Base-by-base conservation (phyloP, 176 grass and related monocot species). In the Rhipidocladum racemiflorum region DNA sequence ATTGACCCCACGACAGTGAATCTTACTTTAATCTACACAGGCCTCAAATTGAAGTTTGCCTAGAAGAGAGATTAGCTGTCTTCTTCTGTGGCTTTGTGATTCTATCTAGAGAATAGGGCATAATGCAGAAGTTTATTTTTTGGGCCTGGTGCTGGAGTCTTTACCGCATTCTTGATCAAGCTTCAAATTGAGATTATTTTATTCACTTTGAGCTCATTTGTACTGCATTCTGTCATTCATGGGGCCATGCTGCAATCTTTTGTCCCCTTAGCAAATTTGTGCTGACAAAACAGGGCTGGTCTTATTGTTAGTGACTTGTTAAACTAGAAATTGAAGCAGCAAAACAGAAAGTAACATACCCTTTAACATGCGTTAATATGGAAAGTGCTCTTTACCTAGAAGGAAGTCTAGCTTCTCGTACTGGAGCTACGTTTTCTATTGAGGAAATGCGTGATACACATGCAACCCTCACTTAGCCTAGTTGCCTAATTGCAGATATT, bases 21-120 rank as follows among this genome's bases (percentile, higher is more conserved):
- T 44, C 71, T 55, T 64, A 54, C 17, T 43, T 50, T 57, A 21
- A 61, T 65, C 27, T 63, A 73, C 4, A 51, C 18, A 36, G 20
- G 56, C 43, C 18, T 64, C 69, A 38, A 82, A 32, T 45, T 32
- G 21, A 39, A 44, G 14, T 80, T 81, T 61, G 70, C 49, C 65
- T 44, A 70, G 51, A 70, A 43, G 29, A 50, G 48, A 50, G 48
- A 18, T 50, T 50, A 7, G 42, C 18, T 61, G 36, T 76, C 13
- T 9, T 76, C 5, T 61, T 6, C 17, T 39, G 8, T 30, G 14
- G 8, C 83, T 70, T 61, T 70, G 49, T 78, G 40, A 64, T 44
- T 15, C 53, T 34, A 39, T 82, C 45, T 21, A 43, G 32, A 61
- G 35, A n/a, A 76, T 13, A 60, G 9, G 54, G 53, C 21, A 59